A percentile compares a stretch with the other conserved stretches of the same genome.
Evolutionary conservation across 1,139 yeast species (phyloP).

Genomic region (Sugiyamaella castrensis): DNA sequence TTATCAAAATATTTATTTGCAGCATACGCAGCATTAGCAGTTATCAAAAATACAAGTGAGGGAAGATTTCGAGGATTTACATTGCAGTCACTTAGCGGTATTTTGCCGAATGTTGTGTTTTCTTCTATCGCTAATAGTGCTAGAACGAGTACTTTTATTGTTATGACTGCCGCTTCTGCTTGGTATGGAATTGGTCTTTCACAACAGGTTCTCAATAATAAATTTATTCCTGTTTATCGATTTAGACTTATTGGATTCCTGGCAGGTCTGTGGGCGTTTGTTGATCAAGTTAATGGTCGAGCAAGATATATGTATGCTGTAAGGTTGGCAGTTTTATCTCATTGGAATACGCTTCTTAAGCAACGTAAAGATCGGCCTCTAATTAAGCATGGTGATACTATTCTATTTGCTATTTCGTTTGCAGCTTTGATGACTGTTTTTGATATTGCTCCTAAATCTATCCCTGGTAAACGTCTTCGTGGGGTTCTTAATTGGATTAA

Average conservation of each 20-base stretch:
- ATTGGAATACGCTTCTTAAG: conserved; percentile 37
- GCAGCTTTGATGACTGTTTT: conserved; percentile 37
- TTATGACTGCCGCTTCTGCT: conserved; percentile 40
- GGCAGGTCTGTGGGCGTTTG: conserved; percentile 43
- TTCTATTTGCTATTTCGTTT: conserved; percentile 36
- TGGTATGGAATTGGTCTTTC: conserved; percentile 43
- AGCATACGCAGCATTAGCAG: conserved; percentile 27
- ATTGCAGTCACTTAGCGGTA: neutral
- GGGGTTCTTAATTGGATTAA: conserved; percentile 37
- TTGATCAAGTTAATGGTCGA: conserved; percentile 38
- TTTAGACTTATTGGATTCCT: conserved; percentile 40
- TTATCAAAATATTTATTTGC: conserved; percentile 35
- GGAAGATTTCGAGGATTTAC: conserved; percentile 12
- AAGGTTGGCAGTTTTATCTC: conserved; percentile 39
- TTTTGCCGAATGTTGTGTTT: conserved; percentile 14
- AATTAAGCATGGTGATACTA: conserved; percentile 35
- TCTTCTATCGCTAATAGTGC: conserved; percentile 29
- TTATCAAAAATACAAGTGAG: conserved; percentile 9
- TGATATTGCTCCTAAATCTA: conserved; percentile 36
- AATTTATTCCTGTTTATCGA: conserved; percentile 35
- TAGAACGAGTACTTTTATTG: conserved; percentile 36
- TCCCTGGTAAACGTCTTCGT: conserved; percentile 36
- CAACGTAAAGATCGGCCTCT: conserved; percentile 26
- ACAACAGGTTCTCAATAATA: conserved; percentile 35
- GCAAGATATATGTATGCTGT: conserved; percentile 38